Percentiles rank a stretch among this genome's conserved stretches.
These are phyloP conservation scores for Gymnopilus junonius DNA, from an alignment of 768 basidiomycete genomes.

Conservation along the genomic window DNA sequence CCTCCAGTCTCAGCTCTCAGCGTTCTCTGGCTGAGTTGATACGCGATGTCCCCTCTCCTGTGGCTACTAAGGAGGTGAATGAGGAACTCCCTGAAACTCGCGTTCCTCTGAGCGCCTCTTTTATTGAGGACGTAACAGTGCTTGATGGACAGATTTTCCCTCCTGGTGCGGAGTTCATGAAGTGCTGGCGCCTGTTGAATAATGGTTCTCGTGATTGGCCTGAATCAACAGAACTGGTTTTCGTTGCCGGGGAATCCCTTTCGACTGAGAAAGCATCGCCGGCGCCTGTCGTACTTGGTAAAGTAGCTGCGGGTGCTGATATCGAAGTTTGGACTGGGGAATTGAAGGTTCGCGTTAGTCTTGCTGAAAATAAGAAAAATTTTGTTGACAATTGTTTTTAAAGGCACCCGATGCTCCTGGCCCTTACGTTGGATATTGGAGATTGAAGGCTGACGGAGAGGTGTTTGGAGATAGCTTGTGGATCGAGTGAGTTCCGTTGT, in stretches of 20 bases:
- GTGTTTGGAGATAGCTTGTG: slow-evolving; percentile 78
- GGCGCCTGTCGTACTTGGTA: slow-evolving; percentile 46
- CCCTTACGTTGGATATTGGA: slow-evolving; percentile 79
- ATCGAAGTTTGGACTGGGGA: slow-evolving; percentile 75
- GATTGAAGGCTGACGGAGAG: slow-evolving; percentile 62
- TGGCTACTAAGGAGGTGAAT: slow-evolving; percentile 13
- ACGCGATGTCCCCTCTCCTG: slow-evolving; percentile 1
- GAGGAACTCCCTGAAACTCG: slow-evolving; percentile 2
- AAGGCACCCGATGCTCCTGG: slow-evolving; percentile 78
- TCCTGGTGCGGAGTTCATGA: slow-evolving; percentile 85
- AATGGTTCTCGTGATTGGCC: slow-evolving; percentile 70
- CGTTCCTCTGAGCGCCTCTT: slow-evolving; percentile 51
- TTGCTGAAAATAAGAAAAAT: background rate
- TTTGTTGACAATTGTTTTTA: background rate
- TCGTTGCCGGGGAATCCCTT: slow-evolving; percentile 66
- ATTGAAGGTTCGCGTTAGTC: slow-evolving; percentile 60
- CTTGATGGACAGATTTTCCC: slow-evolving; percentile 78
- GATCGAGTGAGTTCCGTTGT: slow-evolving; percentile 65
- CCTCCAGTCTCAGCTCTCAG: background rate
- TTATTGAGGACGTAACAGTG: slow-evolving; percentile 72
- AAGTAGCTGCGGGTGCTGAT: slow-evolving; percentile 57
- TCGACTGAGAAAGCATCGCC: slow-evolving; percentile 26
- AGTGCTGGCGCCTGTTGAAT: slow-evolving; percentile 80
- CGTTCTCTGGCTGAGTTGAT: slow-evolving; percentile 11
- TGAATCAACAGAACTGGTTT: slow-evolving; percentile 65